These are phyloP conservation scores for Baorangia bicolor DNA, from an alignment of 768 basidiomycete species.

Conservation along the genomic window DNA sequence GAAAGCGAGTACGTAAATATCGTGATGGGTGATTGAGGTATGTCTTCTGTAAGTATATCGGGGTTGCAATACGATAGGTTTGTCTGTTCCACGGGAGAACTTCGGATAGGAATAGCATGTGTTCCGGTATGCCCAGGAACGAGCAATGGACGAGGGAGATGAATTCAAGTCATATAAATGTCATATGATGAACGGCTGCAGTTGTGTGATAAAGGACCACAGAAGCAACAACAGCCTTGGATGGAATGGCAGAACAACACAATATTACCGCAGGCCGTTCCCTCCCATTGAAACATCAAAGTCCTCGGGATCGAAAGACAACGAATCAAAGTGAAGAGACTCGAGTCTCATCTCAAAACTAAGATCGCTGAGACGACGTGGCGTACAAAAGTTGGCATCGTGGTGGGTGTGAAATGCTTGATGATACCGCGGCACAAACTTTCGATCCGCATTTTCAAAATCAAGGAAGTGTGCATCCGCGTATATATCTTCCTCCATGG, in stretches of 20 bases:
- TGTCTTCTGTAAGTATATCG: conserved; percentile 9
- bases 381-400: neutral
- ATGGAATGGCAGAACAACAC: neutral
- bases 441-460: conserved; percentile 21
- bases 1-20: conserved; percentile 13
- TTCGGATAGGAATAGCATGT: neutral
- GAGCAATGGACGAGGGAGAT: neutral
- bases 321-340: conserved; percentile 68
- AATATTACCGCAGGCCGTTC: conserved; percentile 12
- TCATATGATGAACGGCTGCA: neutral
- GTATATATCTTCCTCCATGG: conserved; percentile 17
- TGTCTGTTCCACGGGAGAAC: conserved; percentile 2
- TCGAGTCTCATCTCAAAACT: conserved; percentile 68
- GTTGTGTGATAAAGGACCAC: neutral
- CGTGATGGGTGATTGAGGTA: conserved; percentile 5
- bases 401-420: neutral
- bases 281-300: conserved; percentile 38
- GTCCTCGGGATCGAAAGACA: conserved; percentile 64
- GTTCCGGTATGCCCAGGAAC: neutral
- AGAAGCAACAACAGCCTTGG: neutral
- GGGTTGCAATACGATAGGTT: neutral
- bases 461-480: conserved; percentile 18
- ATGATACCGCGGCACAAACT: conserved; percentile 2
- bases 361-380: conserved; percentile 34
- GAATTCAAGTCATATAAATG: conserved; percentile 10